phyloP scores from a whole-genome alignment of 768 basidiomycete species.

The Lentinula detonsa region DNA sequence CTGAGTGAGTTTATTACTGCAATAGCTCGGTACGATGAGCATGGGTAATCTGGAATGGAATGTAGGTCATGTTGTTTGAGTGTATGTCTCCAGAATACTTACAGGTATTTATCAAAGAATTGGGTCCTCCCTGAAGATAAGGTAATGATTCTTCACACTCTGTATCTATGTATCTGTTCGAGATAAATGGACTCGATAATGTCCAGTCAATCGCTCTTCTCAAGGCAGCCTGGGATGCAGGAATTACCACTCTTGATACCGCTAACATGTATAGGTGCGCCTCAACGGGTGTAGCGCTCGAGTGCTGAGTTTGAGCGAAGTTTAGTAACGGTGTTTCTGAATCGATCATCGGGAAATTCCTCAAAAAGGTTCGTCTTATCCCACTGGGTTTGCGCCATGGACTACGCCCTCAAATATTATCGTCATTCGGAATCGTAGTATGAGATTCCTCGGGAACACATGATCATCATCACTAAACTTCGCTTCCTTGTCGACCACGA shows the following conservation, averaged over 20 bases:
- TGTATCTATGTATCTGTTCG: slow-evolving; percentile 14
- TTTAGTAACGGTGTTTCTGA: slow-evolving; percentile 27
- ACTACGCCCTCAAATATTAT: too few relatives aligned
- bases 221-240: slow-evolving; percentile 32
- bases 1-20: neutral
- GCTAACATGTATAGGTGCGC: slow-evolving; percentile 17
- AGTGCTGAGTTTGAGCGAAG: neutral
- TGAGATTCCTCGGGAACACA: slow-evolving; percentile 23
- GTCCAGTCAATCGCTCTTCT: slow-evolving; percentile 18
- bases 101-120: neutral
- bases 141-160: neutral
- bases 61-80: slow-evolving; percentile 11
- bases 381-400: neutral
- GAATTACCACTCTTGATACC: slow-evolving; percentile 16
- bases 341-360: slow-evolving; percentile 26
- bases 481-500: slow-evolving; percentile 10
- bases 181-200: slow-evolving; percentile 18
- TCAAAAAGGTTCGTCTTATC: slow-evolving; percentile 23
- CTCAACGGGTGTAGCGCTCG: too few relatives aligned
- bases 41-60: slow-evolving; percentile 20
- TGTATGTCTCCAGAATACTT: neutral
- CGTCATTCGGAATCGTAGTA: slow-evolving; percentile 13
- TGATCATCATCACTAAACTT: slow-evolving; percentile 26
- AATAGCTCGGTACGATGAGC: slow-evolving; percentile 20
- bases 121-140: neutral